Percentiles rank a stretch among this genome's conserved stretches.
These are phyloP conservation scores for Neospermospora avenae DNA, from an alignment of 2,329 filamentous ascomycete species.

Conservation along the genomic window DNA sequence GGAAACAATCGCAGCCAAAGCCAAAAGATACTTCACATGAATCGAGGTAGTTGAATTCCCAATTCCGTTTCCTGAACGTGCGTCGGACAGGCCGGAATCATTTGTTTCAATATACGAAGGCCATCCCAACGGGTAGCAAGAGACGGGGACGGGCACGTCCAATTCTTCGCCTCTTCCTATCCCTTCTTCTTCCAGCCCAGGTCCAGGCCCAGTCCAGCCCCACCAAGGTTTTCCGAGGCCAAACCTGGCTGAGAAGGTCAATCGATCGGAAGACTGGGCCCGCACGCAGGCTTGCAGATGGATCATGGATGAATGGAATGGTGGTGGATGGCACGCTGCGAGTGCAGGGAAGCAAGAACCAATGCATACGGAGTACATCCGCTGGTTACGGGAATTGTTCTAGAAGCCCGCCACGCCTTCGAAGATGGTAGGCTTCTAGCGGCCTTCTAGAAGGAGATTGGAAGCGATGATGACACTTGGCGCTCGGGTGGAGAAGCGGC, in stretches of 20 bases:
- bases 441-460: constrained; percentile 13
- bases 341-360: background rate
- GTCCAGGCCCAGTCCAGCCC: too few relatives aligned
- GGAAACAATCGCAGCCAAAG: background rate
- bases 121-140: background rate
- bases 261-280: background rate
- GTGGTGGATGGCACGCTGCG: background rate
- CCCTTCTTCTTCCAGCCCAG: background rate
- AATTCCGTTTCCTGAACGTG: background rate
- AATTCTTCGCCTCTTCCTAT: background rate
- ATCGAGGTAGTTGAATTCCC: too few relatives aligned
- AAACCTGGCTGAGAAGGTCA: too few relatives aligned
- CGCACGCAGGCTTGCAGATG: constrained; percentile 1
- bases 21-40: background rate
- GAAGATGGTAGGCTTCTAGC: constrained; percentile 16
- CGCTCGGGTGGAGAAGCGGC: background rate
- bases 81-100: background rate
- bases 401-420: constrained; percentile 20
- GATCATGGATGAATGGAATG: background rate
- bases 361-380: background rate
- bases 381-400: constrained; percentile 20
- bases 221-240: too few relatives aligned
- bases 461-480: too few relatives aligned
- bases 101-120: background rate
- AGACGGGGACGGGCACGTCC: background rate